A percentile compares a stretch with the other conserved stretches of the same genome.
Evolutionary conservation across 257 asterid species (phyloP).

Genomic region (Thymus mandschuricus): DNA sequence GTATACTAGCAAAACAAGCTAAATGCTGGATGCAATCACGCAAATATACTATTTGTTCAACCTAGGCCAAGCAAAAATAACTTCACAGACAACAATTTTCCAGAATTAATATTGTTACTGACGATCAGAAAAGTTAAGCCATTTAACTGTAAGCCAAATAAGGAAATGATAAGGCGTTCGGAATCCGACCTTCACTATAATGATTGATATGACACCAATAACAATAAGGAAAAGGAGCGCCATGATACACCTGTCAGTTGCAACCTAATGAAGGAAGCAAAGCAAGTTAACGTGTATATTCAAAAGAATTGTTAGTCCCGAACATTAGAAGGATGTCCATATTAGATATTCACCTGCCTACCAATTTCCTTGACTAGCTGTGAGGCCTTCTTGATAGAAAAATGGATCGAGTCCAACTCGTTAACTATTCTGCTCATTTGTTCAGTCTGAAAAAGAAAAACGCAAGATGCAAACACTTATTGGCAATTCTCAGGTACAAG

Average conservation of each 20-base stretch:
- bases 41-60: not conserved
- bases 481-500: conserved; percentile 30
- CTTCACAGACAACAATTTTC: conserved; percentile 2
- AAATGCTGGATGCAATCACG: conserved; percentile 4
- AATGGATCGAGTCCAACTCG: conserved; percentile 94
- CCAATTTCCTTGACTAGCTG: conserved; percentile 98
- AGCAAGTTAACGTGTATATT: conserved; percentile 33
- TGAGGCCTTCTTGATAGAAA: conserved; percentile 93
- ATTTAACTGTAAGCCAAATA: conserved; percentile 7
- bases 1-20: not conserved
- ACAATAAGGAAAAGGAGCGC: conserved; percentile 87
- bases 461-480: conserved; percentile 27
- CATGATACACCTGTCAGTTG: conserved; percentile 98
- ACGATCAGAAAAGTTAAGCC: conserved; percentile 7
- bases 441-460: conserved; percentile 65
- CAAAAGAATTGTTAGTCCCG: conserved; percentile 21
- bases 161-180: conserved; percentile 24
- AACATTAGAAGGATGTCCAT: conserved; percentile 38
- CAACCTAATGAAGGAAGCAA: conserved; percentile 66
- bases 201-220: conserved; percentile 84
- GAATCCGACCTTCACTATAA: conserved; percentile 81
- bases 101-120: conserved; percentile 8
- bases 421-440: conserved; percentile 98
- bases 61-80: conserved; percentile 13
- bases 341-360: conserved; percentile 91